Evolutionary conservation across 352 stramenopile genomes (phyloP), one percentile per base, ranked within the genome.

Genomic region (Elongisporangium anandrum): DNA sequence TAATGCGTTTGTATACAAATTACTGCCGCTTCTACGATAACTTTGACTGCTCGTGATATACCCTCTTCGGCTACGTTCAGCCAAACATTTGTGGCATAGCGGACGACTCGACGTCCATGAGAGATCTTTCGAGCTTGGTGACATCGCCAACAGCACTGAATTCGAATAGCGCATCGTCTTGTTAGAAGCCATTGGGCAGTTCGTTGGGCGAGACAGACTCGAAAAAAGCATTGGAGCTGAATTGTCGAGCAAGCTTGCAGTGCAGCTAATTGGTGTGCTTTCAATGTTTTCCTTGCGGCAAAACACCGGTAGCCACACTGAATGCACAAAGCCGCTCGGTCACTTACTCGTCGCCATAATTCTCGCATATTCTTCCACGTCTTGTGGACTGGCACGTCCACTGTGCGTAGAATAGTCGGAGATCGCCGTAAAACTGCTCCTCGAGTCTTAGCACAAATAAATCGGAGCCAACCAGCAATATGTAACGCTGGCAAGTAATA

Each of bases 131-230:
- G 56, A 19, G 78, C 68, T n/a, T 47, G 48, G 7, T 63, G 26
- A 16, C 74, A 77, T 23, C 80, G 70, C 76, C 76, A 90, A 5
- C 48, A 57, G 22, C 70, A 87, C 60, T 90, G 78, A 45, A 90
- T 72, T 15, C 61, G 54, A 1, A 78, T 22, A 4, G 60, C 62
- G 15, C 78, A 74, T 1, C 58, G 70, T 5, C 64, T 59, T 23
- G 60, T 57, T 20, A 72, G 66, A 17, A 79, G 54, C 23, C 61
- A 65, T 47, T 22, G 48, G 4, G 69, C 61, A 0, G 72, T 51
- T 17, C 73, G 64, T 16, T 59, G 54, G 0, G 76, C 75, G 17
- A 73, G 55, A 17, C 68, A 75, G 21, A 79, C 73, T 19, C 80
- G 74, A 23, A 86, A 70, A 60, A 85, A 77, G 16, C 63, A 55